phyloP scores from a whole-genome alignment of 352 stramenopile species.

The Peronosclerospora sorghi region DNA sequence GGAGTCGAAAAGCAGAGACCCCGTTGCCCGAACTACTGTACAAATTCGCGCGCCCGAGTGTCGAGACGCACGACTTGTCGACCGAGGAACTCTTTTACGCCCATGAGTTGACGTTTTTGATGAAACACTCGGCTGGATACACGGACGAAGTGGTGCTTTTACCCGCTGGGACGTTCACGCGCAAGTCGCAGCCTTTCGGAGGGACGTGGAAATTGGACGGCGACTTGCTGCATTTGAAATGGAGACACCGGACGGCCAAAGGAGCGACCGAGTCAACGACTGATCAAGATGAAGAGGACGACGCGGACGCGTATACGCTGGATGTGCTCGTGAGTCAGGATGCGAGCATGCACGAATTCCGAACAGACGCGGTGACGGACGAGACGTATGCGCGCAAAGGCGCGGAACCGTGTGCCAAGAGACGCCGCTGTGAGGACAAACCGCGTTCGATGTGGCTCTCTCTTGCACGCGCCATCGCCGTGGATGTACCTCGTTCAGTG shows the following conservation, averaged over 20 bases:
- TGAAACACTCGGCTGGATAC: constrained; percentile 61
- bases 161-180: constrained; percentile 45
- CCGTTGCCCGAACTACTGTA: constrained; percentile 59
- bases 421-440: constrained; percentile 26
- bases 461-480: constrained; percentile 44
- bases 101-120: constrained; percentile 73
- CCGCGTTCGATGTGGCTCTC: constrained; percentile 48
- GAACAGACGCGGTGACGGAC: constrained; percentile 52
- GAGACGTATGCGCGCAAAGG: constrained; percentile 48
- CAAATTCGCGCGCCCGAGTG: constrained; percentile 48
- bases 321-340: constrained; percentile 74
- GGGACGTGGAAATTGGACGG: constrained; percentile 72
- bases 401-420: constrained; percentile 50
- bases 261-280: neutral
- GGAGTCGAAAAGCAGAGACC: constrained; percentile 39
- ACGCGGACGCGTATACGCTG: constrained; percentile 48
- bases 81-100: constrained; percentile 61
- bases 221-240: constrained; percentile 75
- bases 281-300: constrained; percentile 22
- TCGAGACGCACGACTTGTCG: constrained; percentile 45
- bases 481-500: constrained; percentile 38
- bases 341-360: constrained; percentile 64
- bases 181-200: constrained; percentile 53
- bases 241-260: constrained; percentile 27
- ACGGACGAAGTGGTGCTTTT: constrained; percentile 66